Conservation (phyloP, 1,284 basidiomycete genomes). For the Cryptococcus sp. region DNA sequence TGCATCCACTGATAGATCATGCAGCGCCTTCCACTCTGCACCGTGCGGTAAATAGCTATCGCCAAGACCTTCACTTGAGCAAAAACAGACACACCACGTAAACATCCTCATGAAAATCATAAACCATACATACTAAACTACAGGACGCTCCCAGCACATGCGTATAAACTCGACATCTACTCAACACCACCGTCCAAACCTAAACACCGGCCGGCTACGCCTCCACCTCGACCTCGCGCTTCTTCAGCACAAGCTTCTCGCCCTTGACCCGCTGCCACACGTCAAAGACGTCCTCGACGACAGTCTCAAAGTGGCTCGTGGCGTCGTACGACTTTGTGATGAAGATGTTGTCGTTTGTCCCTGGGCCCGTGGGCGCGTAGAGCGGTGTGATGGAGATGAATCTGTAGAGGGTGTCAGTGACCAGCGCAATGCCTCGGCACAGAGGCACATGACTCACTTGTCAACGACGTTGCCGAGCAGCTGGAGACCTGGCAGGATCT, state of each 20-base stretch:
- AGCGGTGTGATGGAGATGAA: constrained; percentile 87
- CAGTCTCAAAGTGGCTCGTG: constrained; percentile 98
- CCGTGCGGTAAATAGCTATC: no score
- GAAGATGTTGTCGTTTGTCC: constrained; percentile 78
- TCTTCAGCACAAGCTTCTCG: constrained; percentile 52
- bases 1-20: no score
- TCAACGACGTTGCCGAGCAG: constrained; percentile 92
- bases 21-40: no score
- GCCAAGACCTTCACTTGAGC: no score
- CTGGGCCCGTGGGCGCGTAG: constrained; percentile 84
- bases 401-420: constrained; percentile 55
- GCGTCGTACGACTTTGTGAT: constrained; percentile 98
- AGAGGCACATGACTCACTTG: constrained; percentile 65
- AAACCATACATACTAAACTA: no score
- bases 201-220: constrained; percentile 18
- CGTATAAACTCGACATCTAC: not conserved
- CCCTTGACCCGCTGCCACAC: constrained; percentile 80
- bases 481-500: constrained; percentile 87
- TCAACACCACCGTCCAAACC: not conserved
- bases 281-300: constrained; percentile 90
- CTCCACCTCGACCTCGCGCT: constrained; percentile 51
- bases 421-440: not conserved
- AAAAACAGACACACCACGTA: no score
- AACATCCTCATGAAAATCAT: no score
- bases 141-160: no score